Evolutionary conservation across 2,329 filamentous ascomycete species (phyloP).

Genomic region (Fusarium musae): DNA sequence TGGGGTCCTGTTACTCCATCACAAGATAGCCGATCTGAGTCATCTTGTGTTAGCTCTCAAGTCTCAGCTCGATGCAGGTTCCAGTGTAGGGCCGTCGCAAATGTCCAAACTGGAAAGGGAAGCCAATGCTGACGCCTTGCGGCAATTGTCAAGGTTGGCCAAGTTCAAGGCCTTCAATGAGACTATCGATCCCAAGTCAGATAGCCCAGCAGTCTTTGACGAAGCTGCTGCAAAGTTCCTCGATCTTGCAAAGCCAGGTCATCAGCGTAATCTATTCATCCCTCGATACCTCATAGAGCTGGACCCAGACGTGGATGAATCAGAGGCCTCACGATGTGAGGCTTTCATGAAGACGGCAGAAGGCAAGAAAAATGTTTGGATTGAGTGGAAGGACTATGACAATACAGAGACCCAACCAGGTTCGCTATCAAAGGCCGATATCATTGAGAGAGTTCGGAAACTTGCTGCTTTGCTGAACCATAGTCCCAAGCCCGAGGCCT

Average conservation of each 20-base stretch:
- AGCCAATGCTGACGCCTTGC: conserved; percentile 54
- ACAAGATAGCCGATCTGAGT: conserved; percentile 58
- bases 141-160: conserved; percentile 56
- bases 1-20: conserved; percentile 59
- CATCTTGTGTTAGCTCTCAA: conserved; percentile 59
- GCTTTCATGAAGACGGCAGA: conserved; percentile 50
- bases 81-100: conserved; percentile 39
- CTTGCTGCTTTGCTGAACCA: conserved; percentile 61
- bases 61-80: conserved; percentile 53
- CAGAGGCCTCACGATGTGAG: conserved; percentile 53
- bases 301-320: conserved; percentile 47
- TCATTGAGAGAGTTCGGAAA: conserved; percentile 58
- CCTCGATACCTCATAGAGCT: conserved; percentile 51
- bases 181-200: conserved; percentile 53
- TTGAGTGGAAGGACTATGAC: conserved; percentile 64
- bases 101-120: conserved; percentile 51
- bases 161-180: conserved; percentile 64
- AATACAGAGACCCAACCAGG: conserved; percentile 48
- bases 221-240: conserved; percentile 53
- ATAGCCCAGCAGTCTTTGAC: conserved; percentile 47
- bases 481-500: conserved; percentile 59
- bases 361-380: conserved; percentile 57
- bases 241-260: conserved; percentile 51
- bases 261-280: conserved; percentile 49
- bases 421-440: conserved; percentile 55